A percentile compares a stretch with the other conserved stretches of the same genome.
Evolutionary conservation across 768 basidiomycete species (phyloP).

Genomic region (Coprinellus aureogranulatus): DNA sequence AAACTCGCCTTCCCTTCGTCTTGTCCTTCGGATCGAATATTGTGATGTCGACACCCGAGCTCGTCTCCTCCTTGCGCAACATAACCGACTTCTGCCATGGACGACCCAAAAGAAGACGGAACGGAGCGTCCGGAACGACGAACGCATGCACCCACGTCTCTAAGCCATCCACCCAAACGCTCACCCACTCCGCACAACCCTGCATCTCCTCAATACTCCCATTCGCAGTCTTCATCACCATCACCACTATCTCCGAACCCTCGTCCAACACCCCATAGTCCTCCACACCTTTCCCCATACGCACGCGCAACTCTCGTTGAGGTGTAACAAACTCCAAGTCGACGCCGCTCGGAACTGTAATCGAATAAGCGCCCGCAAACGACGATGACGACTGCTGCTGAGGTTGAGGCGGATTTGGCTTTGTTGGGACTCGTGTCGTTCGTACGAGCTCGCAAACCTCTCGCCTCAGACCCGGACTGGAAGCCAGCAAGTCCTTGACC

Average conservation of each 20-base stretch:
- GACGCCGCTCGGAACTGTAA: not conserved
- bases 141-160: constrained; percentile 22
- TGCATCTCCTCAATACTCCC: constrained; percentile 9
- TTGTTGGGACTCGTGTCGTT: not conserved
- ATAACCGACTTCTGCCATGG: constrained; percentile 20
- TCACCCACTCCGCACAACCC: constrained; percentile 15
- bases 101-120: constrained; percentile 13
- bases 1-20: not conserved
- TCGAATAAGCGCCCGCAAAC: not conserved
- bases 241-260: constrained; percentile 23
- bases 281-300: not conserved
- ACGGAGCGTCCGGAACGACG: constrained; percentile 17
- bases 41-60: not conserved
- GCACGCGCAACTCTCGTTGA: constrained; percentile 10
- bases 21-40: not conserved
- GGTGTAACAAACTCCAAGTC: constrained; percentile 10
- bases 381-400: not conserved
- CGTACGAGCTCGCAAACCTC: constrained; percentile 9
- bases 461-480: constrained; percentile 15
- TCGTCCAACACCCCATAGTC: constrained; percentile 15
- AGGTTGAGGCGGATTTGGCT: not conserved
- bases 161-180: constrained; percentile 14
- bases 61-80: constrained; percentile 9
- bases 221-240: constrained; percentile 24
- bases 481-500: constrained; percentile 9